Conservation (phyloP, 1,284 basidiomycete genomes). For the Ustilago crameri region DNA sequence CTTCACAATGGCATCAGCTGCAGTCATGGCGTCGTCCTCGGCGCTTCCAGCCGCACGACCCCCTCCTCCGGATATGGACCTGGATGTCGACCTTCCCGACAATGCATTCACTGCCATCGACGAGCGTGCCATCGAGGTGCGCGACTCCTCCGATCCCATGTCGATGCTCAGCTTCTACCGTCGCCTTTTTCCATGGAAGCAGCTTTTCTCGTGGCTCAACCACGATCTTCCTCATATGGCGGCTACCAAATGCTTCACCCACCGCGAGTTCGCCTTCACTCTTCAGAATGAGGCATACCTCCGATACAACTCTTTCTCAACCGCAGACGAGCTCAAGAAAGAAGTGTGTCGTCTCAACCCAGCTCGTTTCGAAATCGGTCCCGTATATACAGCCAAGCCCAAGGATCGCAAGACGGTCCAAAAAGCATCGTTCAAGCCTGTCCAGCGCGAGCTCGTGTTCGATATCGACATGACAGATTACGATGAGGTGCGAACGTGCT, state of each 20-base stretch:
- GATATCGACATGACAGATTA: conserved; percentile 99
- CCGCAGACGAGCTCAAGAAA: conserved; percentile 88
- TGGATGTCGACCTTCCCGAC: conserved; percentile 53
- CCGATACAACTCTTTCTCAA: conserved; percentile 88
- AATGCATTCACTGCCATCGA: conserved; percentile 54
- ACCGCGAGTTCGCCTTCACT: conserved; percentile 98
- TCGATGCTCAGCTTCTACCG: conserved; percentile 90
- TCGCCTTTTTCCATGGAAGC: conserved; percentile 91
- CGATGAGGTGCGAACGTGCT: conserved; percentile 94
- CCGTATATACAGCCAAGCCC: conserved; percentile 90
- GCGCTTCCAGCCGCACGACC: conserved; percentile 47
- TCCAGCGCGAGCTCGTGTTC: conserved; percentile 92
- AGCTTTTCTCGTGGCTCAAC: conserved; percentile 93
- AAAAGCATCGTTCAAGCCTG: conserved; percentile 79
- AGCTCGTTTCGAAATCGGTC: conserved; percentile 92
- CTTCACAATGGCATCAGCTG: conserved; percentile 48
- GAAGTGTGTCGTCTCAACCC: conserved; percentile 71
- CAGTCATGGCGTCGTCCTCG: conserved; percentile 36
- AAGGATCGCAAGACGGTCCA: conserved; percentile 88
- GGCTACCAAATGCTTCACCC: conserved; percentile 71
- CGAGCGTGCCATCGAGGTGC: conserved; percentile 62
- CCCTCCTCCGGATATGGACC: conserved; percentile 56
- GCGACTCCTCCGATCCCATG: conserved; percentile 72
- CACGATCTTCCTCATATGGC: conserved; percentile 77
- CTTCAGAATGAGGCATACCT: conserved; percentile 90